phyloP scores from a whole-genome alignment of 202 grass and related monocot genomes.

The Tripidium arundinaceum region DNA sequence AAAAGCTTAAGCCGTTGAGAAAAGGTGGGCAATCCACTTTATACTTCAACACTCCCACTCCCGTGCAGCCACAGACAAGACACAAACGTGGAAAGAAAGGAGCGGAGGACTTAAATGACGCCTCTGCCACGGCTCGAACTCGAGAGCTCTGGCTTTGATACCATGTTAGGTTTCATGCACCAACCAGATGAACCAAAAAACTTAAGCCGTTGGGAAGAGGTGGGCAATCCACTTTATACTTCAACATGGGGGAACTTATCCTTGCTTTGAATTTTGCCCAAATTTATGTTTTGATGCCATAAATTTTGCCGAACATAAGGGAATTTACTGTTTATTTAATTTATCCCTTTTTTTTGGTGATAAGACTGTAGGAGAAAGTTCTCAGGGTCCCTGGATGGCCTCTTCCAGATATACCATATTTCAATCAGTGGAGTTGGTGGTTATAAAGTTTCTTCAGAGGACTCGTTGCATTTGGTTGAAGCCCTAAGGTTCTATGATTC shows the following conservation, averaged over 20 bases:
- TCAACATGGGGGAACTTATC: not conserved
- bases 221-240: not conserved
- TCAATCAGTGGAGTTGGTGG: slow-evolving; percentile 92
- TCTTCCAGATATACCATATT: slow-evolving; percentile 97
- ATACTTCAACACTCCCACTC: too few species aligned
- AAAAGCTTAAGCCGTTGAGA: not conserved
- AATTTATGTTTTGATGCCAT: too few species aligned
- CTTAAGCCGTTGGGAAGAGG: not conserved
- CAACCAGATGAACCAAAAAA: not conserved
- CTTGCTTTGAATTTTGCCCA: too few species aligned
- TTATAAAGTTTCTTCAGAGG: slow-evolving; percentile 97
- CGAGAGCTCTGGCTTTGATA: too few species aligned
- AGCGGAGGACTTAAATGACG: too few species aligned
- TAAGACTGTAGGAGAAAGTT: slow-evolving; percentile 91
- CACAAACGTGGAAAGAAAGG: too few species aligned
- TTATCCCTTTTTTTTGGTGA: slow-evolving; percentile 13
- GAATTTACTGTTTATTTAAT: slow-evolving; percentile 11
- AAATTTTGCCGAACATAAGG: too few species aligned
- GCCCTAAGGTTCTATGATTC: slow-evolving; percentile 71
- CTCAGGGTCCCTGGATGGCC: slow-evolving; percentile 71
- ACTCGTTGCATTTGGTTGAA: slow-evolving; percentile 98
- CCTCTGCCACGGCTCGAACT: too few species aligned
- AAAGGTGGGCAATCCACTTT: too few species aligned
- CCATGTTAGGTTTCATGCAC: not conserved
- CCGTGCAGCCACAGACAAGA: too few species aligned